Conservation (phyloP, 257 asterid genomes). For the Gentiana macrophylla region DNA sequence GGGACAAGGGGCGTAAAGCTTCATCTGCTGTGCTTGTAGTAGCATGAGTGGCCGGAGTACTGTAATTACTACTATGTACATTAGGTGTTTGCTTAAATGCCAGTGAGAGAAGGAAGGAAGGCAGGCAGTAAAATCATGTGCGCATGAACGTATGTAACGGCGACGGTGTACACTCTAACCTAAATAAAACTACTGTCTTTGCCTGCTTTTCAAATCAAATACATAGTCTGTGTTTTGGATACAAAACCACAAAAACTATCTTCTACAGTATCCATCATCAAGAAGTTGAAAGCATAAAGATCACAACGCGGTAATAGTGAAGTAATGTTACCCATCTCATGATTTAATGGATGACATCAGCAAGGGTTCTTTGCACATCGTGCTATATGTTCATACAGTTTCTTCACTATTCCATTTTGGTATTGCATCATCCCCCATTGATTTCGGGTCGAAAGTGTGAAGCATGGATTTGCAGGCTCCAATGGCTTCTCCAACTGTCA, state of each 20-base stretch:
- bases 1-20: slow-evolving; percentile 16
- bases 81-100: not conserved
- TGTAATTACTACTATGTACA: not conserved
- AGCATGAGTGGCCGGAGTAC: no score
- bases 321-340: no score
- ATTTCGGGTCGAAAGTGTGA: slow-evolving; percentile 41
- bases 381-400: no score
- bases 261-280: no score
- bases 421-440: slow-evolving; percentile 13
- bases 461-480: slow-evolving; percentile 77
- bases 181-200: not conserved
- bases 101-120: no score
- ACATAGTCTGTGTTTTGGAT: not conserved
- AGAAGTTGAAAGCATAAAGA: no score
- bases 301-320: no score
- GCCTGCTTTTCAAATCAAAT: not conserved
- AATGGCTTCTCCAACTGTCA: slow-evolving; percentile 89
- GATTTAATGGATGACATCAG: no score
- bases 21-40: not conserved
- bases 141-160: not conserved
- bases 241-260: no score
- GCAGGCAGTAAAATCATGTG: not conserved
- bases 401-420: slow-evolving; percentile 35
- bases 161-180: not conserved
- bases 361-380: no score